phyloP scores from a whole-genome alignment of 1,284 basidiomycete genomes.

The Ceratobasidium papillatum region DNA sequence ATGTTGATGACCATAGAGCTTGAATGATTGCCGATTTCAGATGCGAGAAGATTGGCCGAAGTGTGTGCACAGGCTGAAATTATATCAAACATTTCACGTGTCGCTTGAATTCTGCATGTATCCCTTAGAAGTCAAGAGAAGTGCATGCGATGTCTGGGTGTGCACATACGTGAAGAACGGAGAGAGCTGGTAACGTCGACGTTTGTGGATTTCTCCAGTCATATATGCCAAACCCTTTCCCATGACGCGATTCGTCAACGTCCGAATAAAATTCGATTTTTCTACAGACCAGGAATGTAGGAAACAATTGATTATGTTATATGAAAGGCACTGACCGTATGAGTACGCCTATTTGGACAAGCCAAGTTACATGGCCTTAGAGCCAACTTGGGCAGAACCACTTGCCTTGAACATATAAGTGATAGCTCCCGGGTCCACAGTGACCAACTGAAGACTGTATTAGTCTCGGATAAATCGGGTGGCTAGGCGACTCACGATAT shows the following conservation, averaged over 20 bases:
- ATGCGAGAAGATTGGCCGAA: conserved; percentile 1
- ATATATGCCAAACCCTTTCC: conserved; percentile 52
- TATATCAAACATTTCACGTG: conserved; percentile 42
- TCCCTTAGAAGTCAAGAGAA: background rate
- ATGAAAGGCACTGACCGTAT: conserved; percentile 44
- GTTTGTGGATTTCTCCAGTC: conserved; percentile 51
- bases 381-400: background rate
- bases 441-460: conserved; percentile 47
- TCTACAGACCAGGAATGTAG: conserved; percentile 9
- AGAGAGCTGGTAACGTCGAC: conserved; percentile 48
- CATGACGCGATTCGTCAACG: conserved; percentile 50
- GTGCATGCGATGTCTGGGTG: too few relatives aligned
- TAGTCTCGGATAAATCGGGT: background rate
- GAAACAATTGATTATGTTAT: conserved; percentile 18
- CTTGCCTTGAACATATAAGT: conserved; percentile 48
- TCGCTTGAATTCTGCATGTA: conserved; percentile 40
- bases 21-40: conserved; percentile 4
- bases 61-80: conserved; percentile 32
- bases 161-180: conserved; percentile 48
- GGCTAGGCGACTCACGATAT: conserved; percentile 30
- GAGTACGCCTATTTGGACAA: conserved; percentile 42
- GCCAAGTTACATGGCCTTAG: background rate
- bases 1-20: conserved; percentile 44
- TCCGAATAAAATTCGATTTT: conserved; percentile 50
- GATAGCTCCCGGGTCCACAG: conserved; percentile 49